Evolutionary conservation across 1,139 yeast genomes (phyloP).

Genomic region (Groenewaldozyma auringiensis): DNA sequence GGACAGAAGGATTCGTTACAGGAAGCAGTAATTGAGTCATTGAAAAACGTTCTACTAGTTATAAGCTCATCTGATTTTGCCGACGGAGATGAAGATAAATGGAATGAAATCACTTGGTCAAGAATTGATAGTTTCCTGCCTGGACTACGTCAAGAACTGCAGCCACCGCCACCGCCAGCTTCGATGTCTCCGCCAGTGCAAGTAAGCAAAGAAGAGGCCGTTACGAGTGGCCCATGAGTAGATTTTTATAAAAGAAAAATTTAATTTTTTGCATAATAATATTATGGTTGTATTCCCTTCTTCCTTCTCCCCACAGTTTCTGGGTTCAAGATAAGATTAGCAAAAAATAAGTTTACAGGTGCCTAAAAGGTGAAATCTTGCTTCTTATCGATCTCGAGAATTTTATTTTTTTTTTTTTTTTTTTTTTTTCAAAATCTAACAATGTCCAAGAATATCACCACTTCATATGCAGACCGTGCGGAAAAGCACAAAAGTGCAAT

Average conservation of each 20-base stretch:
- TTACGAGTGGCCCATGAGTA: not conserved
- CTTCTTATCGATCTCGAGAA: too few relatives aligned
- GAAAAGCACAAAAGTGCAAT: slow-evolving; percentile 64
- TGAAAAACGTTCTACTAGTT: slow-evolving; percentile 51
- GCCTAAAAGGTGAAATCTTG: too few relatives aligned
- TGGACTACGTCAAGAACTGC: slow-evolving; percentile 33
- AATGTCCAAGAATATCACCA: not conserved
- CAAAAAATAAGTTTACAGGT: too few relatives aligned
- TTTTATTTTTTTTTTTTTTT: not conserved
- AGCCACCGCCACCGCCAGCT: slow-evolving; percentile 8
- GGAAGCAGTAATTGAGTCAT: slow-evolving; percentile 55
- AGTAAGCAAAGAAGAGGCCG: not conserved
- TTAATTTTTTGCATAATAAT: not conserved
- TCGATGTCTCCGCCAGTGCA: not conserved
- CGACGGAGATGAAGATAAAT: slow-evolving; percentile 35
- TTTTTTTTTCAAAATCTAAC: not conserved
- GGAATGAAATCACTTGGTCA: slow-evolving; percentile 36
- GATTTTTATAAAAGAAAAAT: not conserved
- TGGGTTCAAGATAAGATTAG: too few relatives aligned
- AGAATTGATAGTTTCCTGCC: slow-evolving; percentile 42
- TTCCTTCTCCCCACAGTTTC: too few relatives aligned
- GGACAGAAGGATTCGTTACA: slow-evolving; percentile 36
- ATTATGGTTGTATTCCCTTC: too few relatives aligned
- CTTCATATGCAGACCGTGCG: slow-evolving; percentile 58
- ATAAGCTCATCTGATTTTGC: slow-evolving; percentile 34